Evolutionary conservation across 805 yeast species (phyloP), one percentile per base, ranked within the genome.

Genomic region (Blastobotrys attinorum): DNA sequence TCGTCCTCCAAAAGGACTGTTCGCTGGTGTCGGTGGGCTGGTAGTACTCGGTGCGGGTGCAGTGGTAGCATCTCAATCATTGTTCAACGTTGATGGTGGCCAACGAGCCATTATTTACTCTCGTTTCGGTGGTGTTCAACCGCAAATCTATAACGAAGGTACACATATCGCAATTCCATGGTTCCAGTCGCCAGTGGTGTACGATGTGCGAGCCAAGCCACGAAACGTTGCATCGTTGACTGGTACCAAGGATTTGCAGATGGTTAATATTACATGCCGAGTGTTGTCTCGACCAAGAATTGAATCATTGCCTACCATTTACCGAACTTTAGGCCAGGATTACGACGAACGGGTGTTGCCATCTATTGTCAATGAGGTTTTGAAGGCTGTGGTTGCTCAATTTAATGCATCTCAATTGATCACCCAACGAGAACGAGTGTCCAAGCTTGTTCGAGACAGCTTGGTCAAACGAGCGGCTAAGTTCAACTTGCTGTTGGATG

Each of bases 251-350:
- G 98, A 92, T 67, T 75, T 92, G 61, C 98, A 92, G 70, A 92
- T 92, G 98, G 98, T 92, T 40, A 92, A 88, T 65, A 90, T 92
- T 60, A 90, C 97, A n/a, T 92, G 98, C 66, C 82, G 98, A 70
- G 98, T 92, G 21, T 75, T 92, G 56, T 83, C 94, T 44, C 81
- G 89, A 63, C 98, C 98, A 0, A 82, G 83, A 45, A 74, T 87
- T 22, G 64, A 66, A 42, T 78, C 87, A 42, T 72, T 92, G 53
- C 96, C 97, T 21, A 73, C 72, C 10, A 85, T 92, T 52, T 92
- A 77, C 70, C 80, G 97, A 61, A 92, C 98, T 1, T 71, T 92
- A 54, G 98, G 98, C 42, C 73, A 72, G 43, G 97, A 92, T 64
- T 92, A 90, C 66, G 98, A 92, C 62, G 98, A 92, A 69, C 81